Base-by-base conservation (phyloP, 2,329 filamentous ascomycete species). In the Teratosphaeria zuluensis region DNA sequence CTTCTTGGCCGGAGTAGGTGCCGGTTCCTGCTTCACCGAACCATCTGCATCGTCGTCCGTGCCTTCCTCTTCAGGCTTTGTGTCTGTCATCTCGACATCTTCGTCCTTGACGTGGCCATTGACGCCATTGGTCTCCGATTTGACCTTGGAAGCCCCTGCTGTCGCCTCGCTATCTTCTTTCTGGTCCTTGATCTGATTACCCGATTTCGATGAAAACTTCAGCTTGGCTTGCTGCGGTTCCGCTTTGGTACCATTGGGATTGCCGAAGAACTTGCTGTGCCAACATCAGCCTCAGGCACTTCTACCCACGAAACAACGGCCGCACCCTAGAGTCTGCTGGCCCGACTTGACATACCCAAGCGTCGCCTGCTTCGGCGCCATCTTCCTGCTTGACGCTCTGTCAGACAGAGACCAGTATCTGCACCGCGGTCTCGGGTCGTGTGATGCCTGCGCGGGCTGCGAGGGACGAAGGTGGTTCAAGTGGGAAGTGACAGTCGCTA, bases 321-420 rank as follows among this genome's bases (percentile, higher is more conserved):
- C 78, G 74, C 84, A 91, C 88, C 86, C 83, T 73, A 92, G 77
- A 66, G 86, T 90, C 70, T 81, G 84, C 78, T 92, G 89, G 64
- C 81, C 80, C 68, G 85, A 77, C 75, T 84, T 86, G 63, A 92
- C 90, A 77, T 94, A 95, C 91, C 89, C 89, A 73, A 95, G 77
- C 61, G 89, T 95, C 68, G 88, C 85, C 77, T 95, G 90, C 72
- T 89, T 91, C 21, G 77, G 76, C 55, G 77, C 66, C 78, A 80
- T 80, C 51, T 32, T 68, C 57, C 55, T 56, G n/a, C 58, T 5
- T 38, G n/a, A 57, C 30, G 24, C 21, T 11, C 56, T 53, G 35
- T 54, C 54, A 48, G 58, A 12, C 31, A 57, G 33, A 30, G 56
- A 14, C 56, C 63, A 62, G 24, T 58, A 51, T 19, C 46, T 42